A percentile compares a stretch with the other conserved stretches of the same genome.
phyloP scores from a whole-genome alignment of 768 basidiomycete genomes.

The Russula lepida region DNA sequence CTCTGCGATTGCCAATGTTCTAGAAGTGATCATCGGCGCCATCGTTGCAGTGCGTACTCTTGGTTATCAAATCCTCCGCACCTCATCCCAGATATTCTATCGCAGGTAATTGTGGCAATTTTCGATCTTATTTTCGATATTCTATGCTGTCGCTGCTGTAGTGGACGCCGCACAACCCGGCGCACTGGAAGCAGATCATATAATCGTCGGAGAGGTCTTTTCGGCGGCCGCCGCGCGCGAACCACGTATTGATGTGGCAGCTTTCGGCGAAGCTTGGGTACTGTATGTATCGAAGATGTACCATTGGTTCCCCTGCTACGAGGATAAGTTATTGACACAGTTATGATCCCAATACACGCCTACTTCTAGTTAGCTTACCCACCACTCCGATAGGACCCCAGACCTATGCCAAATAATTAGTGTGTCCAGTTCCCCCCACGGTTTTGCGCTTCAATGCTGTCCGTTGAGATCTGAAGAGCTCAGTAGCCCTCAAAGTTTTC shows the following conservation, averaged over 20 bases:
- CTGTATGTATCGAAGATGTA: too few species aligned
- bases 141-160: constrained; percentile 34
- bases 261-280: too few species aligned
- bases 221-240: neutral
- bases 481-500: too few species aligned
- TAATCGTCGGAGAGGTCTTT: neutral
- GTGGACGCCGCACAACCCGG: constrained; percentile 16
- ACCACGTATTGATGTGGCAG: neutral
- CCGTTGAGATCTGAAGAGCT: too few species aligned
- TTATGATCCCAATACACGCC: too few species aligned
- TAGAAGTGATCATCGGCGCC: constrained; percentile 51
- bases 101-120: constrained; percentile 55
- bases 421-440: too few species aligned
- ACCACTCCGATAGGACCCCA: too few species aligned
- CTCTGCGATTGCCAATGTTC: constrained; percentile 48
- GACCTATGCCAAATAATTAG: too few species aligned
- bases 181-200: constrained; percentile 3
- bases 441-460: too few species aligned
- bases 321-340: too few species aligned
- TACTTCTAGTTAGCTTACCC: too few species aligned
- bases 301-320: too few species aligned
- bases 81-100: neutral
- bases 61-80: neutral
- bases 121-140: constrained; percentile 51
- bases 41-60: constrained; percentile 45